phyloP scores from a whole-genome alignment of 371 early-diverging fungal genomes.

The Rhizopus stolonifer region DNA sequence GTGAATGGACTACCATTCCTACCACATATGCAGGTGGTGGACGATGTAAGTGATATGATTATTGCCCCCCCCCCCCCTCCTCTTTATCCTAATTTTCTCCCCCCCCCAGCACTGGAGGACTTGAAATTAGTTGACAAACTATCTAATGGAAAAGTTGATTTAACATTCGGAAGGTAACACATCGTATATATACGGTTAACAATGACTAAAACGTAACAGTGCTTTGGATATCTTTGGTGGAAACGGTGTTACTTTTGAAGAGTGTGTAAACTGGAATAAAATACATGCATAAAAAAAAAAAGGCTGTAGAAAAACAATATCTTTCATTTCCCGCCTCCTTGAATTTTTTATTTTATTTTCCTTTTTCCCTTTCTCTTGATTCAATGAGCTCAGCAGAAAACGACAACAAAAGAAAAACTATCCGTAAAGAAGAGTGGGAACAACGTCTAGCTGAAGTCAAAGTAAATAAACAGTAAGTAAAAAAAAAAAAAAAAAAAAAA shows the following conservation, averaged over 20 bases:
- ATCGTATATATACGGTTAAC: no score
- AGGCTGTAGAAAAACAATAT: not conserved
- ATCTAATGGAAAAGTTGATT: constrained; percentile 85
- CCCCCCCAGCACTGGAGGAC: constrained; percentile 64
- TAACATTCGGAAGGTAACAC: constrained; percentile 86
- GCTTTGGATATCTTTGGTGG: constrained; percentile 98
- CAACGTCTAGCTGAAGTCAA: constrained; percentile 57
- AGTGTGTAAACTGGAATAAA: constrained; percentile 79
- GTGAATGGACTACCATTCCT: constrained; percentile 87
- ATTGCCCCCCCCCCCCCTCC: not conserved
- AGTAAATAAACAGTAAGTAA: constrained; percentile 65
- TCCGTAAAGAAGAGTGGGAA: constrained; percentile 65
- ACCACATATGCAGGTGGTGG: constrained; percentile 97
- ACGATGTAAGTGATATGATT: constrained; percentile 48
- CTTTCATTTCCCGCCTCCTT: constrained; percentile 17
- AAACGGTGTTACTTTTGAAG: constrained; percentile 72
- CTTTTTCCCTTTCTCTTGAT: not conserved
- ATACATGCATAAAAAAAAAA: constrained; percentile 14
- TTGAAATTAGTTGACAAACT: constrained; percentile 76
- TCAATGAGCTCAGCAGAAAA: constrained; percentile 7
- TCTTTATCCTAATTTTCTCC: not conserved
- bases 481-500: not conserved
- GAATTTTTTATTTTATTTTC: not conserved
- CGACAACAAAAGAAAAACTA: constrained; percentile 36
- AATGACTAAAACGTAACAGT: no score